Percentiles rank a stretch among this genome's conserved stretches.
These are phyloP conservation scores for Paramecium biaurelia DNA, from an alignment of 73 alveolate species.

Conservation along the genomic window DNA sequence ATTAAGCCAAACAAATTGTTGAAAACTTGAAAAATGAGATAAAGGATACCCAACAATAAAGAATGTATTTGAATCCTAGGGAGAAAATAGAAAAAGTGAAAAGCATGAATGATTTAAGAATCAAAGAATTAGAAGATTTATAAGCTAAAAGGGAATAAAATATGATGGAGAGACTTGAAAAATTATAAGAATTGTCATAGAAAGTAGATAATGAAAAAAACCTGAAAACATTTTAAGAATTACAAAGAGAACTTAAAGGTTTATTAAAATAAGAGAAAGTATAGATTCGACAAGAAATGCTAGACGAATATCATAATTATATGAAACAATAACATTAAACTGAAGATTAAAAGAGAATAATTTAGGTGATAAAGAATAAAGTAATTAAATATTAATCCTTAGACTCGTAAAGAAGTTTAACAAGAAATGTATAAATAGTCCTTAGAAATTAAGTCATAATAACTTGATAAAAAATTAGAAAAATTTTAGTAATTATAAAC, in stretches of 20 bases:
- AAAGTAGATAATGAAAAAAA: not conserved
- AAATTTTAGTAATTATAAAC: not conserved
- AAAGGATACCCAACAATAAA: not conserved
- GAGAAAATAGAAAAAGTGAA: not conserved
- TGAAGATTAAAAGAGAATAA: not conserved
- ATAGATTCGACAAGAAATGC: not conserved
- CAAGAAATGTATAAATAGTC: not conserved
- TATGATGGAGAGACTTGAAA: not conserved
- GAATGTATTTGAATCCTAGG: not conserved
- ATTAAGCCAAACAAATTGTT: not conserved
- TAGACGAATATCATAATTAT: conserved; percentile 14
- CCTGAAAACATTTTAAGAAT: not conserved
- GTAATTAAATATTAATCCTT: not conserved
- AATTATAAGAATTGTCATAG: not conserved
- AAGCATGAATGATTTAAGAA: conserved; percentile 6
- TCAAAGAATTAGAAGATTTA: not conserved
- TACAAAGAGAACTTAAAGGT: not conserved
- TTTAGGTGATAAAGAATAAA: not conserved
- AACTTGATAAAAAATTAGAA: not conserved
- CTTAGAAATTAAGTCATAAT: not conserved
- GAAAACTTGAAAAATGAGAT: not conserved
- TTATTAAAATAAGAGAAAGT: conserved; percentile 19
- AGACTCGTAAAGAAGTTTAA: not conserved
- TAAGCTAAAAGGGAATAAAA: not conserved
- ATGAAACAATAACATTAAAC: not conserved